Percentiles rank a stretch among this genome's conserved stretches.
Conservation (phyloP, 352 stramenopile genomes). For the Phytophthora europaea region DNA sequence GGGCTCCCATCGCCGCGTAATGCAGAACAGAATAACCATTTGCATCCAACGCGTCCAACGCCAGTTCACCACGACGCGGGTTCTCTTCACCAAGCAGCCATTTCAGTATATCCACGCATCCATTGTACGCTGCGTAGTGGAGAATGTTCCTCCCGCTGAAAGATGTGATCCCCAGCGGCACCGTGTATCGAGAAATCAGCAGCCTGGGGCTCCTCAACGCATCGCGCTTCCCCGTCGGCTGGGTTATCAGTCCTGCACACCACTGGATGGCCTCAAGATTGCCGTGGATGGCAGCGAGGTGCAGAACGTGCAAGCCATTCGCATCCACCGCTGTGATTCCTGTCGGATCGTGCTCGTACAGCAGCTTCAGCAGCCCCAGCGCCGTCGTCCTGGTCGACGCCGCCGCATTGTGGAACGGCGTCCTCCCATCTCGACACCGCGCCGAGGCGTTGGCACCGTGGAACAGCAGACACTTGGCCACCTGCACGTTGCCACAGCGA, state of each 20-base stretch:
- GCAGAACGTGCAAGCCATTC: constrained; percentile 71
- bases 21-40: constrained; percentile 76
- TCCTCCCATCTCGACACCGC: constrained; percentile 62
- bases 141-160: constrained; percentile 73
- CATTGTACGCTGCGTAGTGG: constrained; percentile 80
- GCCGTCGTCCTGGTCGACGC: constrained; percentile 33
- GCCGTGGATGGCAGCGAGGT: constrained; percentile 76
- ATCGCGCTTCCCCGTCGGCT: not conserved
- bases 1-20: constrained; percentile 70
- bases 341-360: constrained; percentile 63
- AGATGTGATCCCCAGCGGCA: constrained; percentile 58
- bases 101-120: constrained; percentile 52
- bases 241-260: constrained; percentile 37
- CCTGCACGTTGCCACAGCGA: constrained; percentile 55
- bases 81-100: constrained; percentile 56
- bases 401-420: constrained; percentile 68
- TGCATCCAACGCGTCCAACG: constrained; percentile 49
- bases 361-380: constrained; percentile 54
- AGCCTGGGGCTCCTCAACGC: constrained; percentile 1
- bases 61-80: constrained; percentile 34
- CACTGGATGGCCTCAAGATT: constrained; percentile 70
- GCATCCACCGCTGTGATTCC: constrained; percentile 58
- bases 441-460: constrained; percentile 51
- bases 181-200: constrained; percentile 8
- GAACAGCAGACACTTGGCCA: constrained; percentile 67